Percentiles rank a stretch among this genome's conserved stretches.
Conservation (phyloP, 257 asterid genomes). For the Nicotiana noctiflora region DNA sequence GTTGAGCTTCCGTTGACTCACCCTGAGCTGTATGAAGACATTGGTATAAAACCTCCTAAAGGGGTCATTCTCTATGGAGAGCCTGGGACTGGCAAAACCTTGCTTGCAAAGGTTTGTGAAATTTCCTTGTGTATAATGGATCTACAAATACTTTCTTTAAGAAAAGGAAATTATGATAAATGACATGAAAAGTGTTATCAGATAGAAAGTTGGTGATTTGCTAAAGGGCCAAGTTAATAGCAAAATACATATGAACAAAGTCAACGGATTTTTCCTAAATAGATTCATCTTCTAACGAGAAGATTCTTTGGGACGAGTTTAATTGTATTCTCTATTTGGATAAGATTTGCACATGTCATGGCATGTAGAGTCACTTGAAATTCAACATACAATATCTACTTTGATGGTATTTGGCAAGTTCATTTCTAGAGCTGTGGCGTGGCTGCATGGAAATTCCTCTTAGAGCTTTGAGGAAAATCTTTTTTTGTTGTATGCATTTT, state of each 20-base stretch:
- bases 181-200: neutral
- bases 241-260: neutral
- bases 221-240: neutral
- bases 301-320: neutral
- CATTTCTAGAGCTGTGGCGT: neutral
- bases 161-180: neutral
- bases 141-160: neutral
- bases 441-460: neutral
- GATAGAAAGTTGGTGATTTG: neutral
- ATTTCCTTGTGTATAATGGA: neutral
- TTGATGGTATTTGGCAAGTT: neutral
- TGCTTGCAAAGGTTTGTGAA: conserved; percentile 84
- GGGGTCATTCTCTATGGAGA: conserved; percentile 96
- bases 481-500: conserved; percentile 2
- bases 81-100: conserved; percentile 93
- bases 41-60: conserved; percentile 80
- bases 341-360: neutral
- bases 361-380: neutral
- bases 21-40: conserved; percentile 55
- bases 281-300: neutral
- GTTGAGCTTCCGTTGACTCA: conserved; percentile 53
- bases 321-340: neutral
- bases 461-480: neutral
- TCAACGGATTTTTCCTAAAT: neutral
- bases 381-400: neutral